Percentiles rank a stretch among this genome's conserved stretches.
Conservation (phyloP, 257 asterid genomes). For the Solanum commersonii region DNA sequence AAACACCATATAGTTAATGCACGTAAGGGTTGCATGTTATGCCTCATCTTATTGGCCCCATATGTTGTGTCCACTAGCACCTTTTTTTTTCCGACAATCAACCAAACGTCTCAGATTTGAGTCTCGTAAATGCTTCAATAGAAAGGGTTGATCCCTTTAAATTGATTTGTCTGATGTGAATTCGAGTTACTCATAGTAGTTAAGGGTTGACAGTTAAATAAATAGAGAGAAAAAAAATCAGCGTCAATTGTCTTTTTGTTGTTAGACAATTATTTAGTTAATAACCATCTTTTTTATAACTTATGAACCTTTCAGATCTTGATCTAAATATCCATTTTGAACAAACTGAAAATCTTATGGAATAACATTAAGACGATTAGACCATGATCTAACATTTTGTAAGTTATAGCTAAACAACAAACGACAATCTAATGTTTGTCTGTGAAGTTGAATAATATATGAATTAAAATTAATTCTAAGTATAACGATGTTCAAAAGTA, state of each 20-base stretch:
- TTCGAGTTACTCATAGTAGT: background rate
- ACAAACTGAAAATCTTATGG: background rate
- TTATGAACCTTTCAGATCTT: background rate
- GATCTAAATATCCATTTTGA: background rate
- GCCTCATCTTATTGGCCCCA: background rate
- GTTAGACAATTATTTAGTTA: background rate
- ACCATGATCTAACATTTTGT: background rate
- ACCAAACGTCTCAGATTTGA: background rate
- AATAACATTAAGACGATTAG: background rate
- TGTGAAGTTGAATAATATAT: background rate
- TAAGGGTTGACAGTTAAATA: background rate
- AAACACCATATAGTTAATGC: background rate
- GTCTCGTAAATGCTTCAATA: fast-evolving
- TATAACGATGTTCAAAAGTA: background rate
- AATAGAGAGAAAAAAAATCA: background rate
- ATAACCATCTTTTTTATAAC: background rate
- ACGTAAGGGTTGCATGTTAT: background rate
- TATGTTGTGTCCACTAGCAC: background rate
- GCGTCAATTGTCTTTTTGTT: background rate
- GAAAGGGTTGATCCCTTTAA: background rate
- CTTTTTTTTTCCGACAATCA: background rate
- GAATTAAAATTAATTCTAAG: background rate
- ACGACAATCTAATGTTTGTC: background rate
- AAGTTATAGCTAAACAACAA: background rate
- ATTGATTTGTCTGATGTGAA: background rate